Evolutionary conservation across 192 early-diverging fungal species (phyloP), one percentile per base, ranked within the genome.

Genomic region (Coemansia sp.): DNA sequence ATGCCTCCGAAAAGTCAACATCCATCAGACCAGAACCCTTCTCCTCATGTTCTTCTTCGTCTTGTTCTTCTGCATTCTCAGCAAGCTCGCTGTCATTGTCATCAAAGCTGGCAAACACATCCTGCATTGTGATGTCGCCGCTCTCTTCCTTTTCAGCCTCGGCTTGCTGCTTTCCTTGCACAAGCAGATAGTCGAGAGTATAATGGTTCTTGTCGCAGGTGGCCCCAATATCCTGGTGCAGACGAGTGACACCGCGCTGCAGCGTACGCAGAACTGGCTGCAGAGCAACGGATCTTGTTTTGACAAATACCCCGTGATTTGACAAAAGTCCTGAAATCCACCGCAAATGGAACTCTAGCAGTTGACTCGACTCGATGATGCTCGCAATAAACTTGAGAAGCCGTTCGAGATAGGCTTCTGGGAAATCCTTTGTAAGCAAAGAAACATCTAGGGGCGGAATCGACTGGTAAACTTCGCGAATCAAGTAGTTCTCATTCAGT

Each of bases 331-430:
- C 84, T 1, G 84, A 89, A 46, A 88, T 76, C 96, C 96, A 99
- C 43, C 88, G 77, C 70, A 98, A 74, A 63, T 94, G 88, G 75
- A 93, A 94, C 79, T 99, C 94, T 26, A 98, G 60, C 70, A 90
- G 89, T 37, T 91, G 94, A 19, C 85, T 91, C 37, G 84, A 74
- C 69, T 98, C 96, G 82, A 96, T 85, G 37, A 89, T 82, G 58
- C 70, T 76, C 12, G 91, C 90, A 63, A 99, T 82, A 68, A 97
- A 94, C 68, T 86, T 87, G 62, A 98, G 82, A 73, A 98, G 73
- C 39, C 88, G 83, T 39, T 93, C 92, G 51, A 98, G 66, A 65
- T 99, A 98, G 67, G 92, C 93, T 57, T 86, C 81, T 0, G 96
- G 95, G 59, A 98, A 78, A 8, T 91, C 89, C 40, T 89, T 87